A percentile compares a stretch with the other conserved stretches of the same genome.
Conservation (phyloP, 2,329 filamentous ascomycete genomes). For the Xylariaceae sp. region DNA sequence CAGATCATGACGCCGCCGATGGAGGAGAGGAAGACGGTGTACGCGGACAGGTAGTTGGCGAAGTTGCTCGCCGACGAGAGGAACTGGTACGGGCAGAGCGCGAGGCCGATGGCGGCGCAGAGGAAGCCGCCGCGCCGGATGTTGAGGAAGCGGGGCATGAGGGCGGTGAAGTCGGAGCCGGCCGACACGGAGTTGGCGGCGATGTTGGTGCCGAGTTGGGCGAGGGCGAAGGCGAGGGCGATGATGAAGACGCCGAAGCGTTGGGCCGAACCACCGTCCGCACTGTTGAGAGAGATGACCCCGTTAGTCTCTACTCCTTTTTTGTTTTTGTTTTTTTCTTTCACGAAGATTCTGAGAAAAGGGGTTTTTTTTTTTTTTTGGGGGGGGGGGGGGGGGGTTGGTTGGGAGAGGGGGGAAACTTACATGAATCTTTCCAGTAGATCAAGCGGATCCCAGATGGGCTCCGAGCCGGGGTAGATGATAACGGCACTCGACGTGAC, state of each 20-base stretch:
- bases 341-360: too few species aligned
- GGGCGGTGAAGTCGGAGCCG: slow-evolving; percentile 74
- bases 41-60: slow-evolving; percentile 85
- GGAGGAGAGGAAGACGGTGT: slow-evolving; percentile 88
- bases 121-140: slow-evolving; percentile 86
- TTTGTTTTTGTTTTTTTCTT: not conserved
- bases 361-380: not conserved
- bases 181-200: slow-evolving; percentile 81
- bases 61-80: slow-evolving; percentile 73
- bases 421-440: slow-evolving; percentile 60
- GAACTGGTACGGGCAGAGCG: slow-evolving; percentile 83
- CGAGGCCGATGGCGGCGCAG: slow-evolving; percentile 71
- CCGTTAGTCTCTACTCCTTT: slow-evolving; percentile 2
- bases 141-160: slow-evolving; percentile 72
- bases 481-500: slow-evolving; percentile 68
- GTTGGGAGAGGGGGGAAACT: not conserved
- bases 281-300: slow-evolving; percentile 15
- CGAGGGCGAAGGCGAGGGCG: slow-evolving; percentile 63
- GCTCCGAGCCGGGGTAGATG: slow-evolving; percentile 54
- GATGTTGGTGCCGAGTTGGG: slow-evolving; percentile 82
- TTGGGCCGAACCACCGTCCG: slow-evolving; percentile 61
- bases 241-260: slow-evolving; percentile 74
- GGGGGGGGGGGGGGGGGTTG: too few species aligned
- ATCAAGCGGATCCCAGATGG: slow-evolving; percentile 69
- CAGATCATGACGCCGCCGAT: slow-evolving; percentile 86